phyloP scores from a whole-genome alignment of 1,284 basidiomycete genomes.

The Ceratobasidium sp. region DNA sequence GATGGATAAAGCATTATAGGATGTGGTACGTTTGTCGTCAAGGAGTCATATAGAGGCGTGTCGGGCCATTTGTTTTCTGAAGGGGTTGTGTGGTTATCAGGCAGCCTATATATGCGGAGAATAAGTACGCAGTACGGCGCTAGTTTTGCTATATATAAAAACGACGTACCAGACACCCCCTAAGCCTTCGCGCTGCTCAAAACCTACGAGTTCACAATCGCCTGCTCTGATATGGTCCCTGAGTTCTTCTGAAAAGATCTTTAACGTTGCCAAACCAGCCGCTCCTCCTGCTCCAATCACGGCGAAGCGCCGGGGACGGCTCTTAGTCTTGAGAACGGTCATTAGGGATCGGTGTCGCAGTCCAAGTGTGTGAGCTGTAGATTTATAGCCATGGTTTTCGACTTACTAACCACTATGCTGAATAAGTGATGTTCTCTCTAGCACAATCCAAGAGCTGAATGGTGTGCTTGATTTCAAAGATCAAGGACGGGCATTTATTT shows the following conservation, averaged over 20 bases:
- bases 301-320: conserved; percentile 59
- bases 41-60: conserved; percentile 77
- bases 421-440: conserved; percentile 21
- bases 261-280: conserved; percentile 72
- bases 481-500: no score
- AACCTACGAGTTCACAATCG: conserved; percentile 66
- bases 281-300: conserved; percentile 76
- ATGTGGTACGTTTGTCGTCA: conserved; percentile 80
- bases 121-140: neutral
- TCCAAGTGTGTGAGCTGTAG: neutral
- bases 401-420: neutral
- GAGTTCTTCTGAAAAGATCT: conserved; percentile 66
- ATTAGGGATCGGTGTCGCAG: neutral
- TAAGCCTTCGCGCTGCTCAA: conserved; percentile 70
- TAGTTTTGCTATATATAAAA: conserved; percentile 48
- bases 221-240: conserved; percentile 62
- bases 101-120: conserved; percentile 34
- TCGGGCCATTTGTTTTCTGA: conserved; percentile 64
- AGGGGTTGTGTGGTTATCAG: conserved; percentile 19
- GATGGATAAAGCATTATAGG: conserved; percentile 74
- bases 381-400: neutral
- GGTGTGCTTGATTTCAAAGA: conserved; percentile 37
- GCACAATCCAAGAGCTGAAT: conserved; percentile 31
- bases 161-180: conserved; percentile 74
- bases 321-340: conserved; percentile 2